phyloP scores from a whole-genome alignment of 495 filamentous ascomycete species.

The Aspergillus bertholletiae region DNA sequence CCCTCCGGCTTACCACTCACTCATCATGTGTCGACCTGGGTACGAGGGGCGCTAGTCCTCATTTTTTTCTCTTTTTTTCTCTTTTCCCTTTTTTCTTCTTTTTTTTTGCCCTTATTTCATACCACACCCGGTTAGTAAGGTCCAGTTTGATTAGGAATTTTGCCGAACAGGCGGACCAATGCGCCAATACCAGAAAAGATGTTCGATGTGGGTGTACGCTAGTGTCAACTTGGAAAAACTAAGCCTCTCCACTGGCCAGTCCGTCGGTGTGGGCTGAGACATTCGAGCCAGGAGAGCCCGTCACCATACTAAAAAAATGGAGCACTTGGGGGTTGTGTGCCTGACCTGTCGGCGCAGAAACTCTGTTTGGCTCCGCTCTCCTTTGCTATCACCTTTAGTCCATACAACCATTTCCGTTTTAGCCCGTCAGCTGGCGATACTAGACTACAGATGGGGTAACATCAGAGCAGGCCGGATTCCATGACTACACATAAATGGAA shows the following conservation, averaged over 20 bases:
- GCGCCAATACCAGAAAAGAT: slow-evolving; percentile 6
- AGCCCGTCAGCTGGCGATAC: background rate
- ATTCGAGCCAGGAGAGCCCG: slow-evolving; percentile 4
- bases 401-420: background rate
- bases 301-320: background rate
- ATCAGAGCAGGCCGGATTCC: background rate
- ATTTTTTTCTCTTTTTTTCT: background rate
- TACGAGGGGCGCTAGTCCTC: slow-evolving; percentile 6
- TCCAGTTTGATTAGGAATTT: background rate
- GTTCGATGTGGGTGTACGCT: slow-evolving; percentile 5
- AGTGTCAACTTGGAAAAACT: background rate
- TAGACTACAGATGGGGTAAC: background rate
- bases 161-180: slow-evolving; percentile 1
- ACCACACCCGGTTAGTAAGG: background rate
- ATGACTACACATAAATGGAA: background rate
- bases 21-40: background rate
- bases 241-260: too few relatives aligned
- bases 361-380: slow-evolving; percentile 1
- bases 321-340: slow-evolving; percentile 2
- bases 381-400: too few relatives aligned
- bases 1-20: background rate
- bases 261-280: slow-evolving; percentile 11
- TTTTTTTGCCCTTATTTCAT: background rate
- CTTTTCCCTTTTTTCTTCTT: background rate
- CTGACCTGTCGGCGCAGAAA: slow-evolving; percentile 3